Conservation (phyloP, 306 rosid species). For the Vigna mungo region DNA sequence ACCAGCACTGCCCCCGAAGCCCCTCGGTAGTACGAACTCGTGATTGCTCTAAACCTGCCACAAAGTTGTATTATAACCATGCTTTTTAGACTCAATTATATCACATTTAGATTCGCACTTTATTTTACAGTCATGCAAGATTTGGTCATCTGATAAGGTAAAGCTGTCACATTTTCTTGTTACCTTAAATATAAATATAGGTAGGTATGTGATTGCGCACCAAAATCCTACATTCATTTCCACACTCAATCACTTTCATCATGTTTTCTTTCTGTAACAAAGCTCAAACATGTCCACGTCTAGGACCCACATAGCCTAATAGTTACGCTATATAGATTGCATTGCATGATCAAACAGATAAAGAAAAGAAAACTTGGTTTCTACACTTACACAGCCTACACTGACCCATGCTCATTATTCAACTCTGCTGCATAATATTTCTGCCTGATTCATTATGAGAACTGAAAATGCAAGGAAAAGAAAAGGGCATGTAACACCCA, state of each 20-base stretch:
- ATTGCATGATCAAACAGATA: constrained; percentile 14
- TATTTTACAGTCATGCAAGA: too few relatives aligned
- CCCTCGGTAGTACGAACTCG: constrained; percentile 92
- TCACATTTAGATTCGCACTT: too few relatives aligned
- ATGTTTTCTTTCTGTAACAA: constrained; percentile 22
- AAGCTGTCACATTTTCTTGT: too few relatives aligned
- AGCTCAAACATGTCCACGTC: constrained; percentile 7
- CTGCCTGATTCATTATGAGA: background rate
- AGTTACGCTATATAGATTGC: constrained; percentile 50
- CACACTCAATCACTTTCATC: constrained; percentile 34
- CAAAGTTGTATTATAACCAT: background rate
- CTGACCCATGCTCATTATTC: constrained; percentile 28
- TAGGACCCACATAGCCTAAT: constrained; percentile 47
- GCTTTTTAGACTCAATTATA: background rate
- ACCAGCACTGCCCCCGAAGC: constrained; percentile 86
- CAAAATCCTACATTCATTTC: constrained; percentile 34
- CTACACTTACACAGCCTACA: constrained; percentile 37
- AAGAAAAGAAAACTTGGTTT: constrained; percentile 37
- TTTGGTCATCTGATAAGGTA: too few relatives aligned
- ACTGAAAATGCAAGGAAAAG: background rate
- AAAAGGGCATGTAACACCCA: constrained; percentile 20
- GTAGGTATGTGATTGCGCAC: constrained; percentile 33
- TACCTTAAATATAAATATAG: background rate
- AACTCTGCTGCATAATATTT: constrained; percentile 9
- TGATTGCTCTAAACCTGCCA: constrained; percentile 88